These are phyloP conservation scores for Camelina laxa DNA, from an alignment of 345 rosid genomes.

Conservation along the genomic window DNA sequence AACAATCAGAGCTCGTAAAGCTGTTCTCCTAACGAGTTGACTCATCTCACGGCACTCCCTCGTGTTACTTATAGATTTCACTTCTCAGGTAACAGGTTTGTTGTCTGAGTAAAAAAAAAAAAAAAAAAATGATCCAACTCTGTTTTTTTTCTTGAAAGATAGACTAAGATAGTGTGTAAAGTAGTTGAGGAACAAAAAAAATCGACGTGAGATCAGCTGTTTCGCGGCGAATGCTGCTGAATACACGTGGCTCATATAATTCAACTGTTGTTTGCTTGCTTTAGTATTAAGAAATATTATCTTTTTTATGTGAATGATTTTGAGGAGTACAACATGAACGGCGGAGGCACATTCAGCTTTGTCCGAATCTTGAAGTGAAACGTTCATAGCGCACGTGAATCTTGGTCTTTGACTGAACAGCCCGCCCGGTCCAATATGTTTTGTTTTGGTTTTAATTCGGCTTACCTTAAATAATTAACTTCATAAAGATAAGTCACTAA, in stretches of 20 bases:
- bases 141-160: not conserved
- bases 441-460: not conserved
- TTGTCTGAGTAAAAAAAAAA: not conserved
- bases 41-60: conserved; percentile 40
- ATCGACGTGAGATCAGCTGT: conserved; percentile 4
- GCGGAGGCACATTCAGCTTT: not conserved
- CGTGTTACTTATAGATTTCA: not conserved
- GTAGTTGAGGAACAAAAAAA: not conserved
- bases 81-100: not conserved
- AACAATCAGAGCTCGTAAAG: conserved; percentile 42
- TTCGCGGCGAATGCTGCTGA: conserved; percentile 18
- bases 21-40: conserved; percentile 37
- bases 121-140: not conserved
- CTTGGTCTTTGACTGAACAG: not conserved
- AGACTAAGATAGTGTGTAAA: not conserved
- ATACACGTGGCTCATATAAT: conserved; percentile 19
- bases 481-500: not conserved
- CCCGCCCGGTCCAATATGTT: conserved; percentile 4
- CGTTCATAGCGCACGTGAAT: not conserved
- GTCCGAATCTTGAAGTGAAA: conserved; percentile 23
- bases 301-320: not conserved
- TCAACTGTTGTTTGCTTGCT: not conserved
- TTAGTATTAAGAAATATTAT: conserved; percentile 1
- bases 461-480: not conserved
- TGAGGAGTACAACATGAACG: not conserved